A percentile compares a stretch with the other conserved stretches of the same genome.
Evolutionary conservation across 441 rosid species (phyloP).

Genomic region (Pelargonium myrrhifolium): DNA sequence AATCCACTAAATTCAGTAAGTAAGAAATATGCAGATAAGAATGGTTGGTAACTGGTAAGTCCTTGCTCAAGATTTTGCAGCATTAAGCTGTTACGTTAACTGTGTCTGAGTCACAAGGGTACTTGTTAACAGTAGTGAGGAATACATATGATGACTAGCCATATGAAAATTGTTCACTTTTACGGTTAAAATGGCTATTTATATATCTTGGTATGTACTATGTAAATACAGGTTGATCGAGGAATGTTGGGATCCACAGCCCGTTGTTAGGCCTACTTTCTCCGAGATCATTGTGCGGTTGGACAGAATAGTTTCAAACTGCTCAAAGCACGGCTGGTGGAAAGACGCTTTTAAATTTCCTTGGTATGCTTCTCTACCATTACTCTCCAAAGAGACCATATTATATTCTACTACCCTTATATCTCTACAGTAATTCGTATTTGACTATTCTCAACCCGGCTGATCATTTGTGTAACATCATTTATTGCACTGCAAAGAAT

Average conservation of each 20-base stretch:
- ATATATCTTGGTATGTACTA: not conserved
- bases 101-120: too few relatives aligned
- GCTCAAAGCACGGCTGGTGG: conserved; percentile 84
- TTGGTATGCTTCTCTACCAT: conserved; percentile 25
- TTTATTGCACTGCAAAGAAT: not conserved
- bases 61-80: not conserved
- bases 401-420: not conserved
- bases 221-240: conserved; percentile 53
- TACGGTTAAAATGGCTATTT: not conserved
- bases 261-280: conserved; percentile 52
- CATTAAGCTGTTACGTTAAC: not conserved
- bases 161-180: not conserved
- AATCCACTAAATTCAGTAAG: too few relatives aligned
- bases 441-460: too few relatives aligned
- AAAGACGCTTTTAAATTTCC: conserved; percentile 68
- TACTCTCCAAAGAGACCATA: conserved; percentile 25
- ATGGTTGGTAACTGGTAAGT: too few relatives aligned
- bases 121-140: too few relatives aligned
- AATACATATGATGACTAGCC: too few relatives aligned
- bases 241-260: conserved; percentile 69
- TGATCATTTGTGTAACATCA: too few relatives aligned
- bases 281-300: conserved; percentile 64
- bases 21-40: too few relatives aligned
- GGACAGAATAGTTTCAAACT: conserved; percentile 46
- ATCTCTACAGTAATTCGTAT: not conserved